Percentiles rank a stretch among this genome's conserved stretches.
These are phyloP conservation scores for Saccharomycopsis sp. DNA, from an alignment of 805 yeast genomes.

Conservation along the genomic window DNA sequence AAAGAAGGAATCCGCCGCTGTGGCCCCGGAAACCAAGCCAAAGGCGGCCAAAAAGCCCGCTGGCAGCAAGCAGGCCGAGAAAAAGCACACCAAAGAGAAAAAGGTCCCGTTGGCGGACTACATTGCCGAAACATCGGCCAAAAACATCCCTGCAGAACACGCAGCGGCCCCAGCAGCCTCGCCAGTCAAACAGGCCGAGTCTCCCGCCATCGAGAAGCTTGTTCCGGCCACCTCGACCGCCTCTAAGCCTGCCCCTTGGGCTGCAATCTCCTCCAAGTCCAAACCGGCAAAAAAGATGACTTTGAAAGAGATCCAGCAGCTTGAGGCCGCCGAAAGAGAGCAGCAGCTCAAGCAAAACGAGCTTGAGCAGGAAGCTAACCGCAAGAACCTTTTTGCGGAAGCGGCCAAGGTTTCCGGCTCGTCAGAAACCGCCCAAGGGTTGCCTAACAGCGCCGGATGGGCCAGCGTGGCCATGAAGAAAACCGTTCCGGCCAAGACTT, in stretches of 20 bases:
- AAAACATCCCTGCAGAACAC: background rate
- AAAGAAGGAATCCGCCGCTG: constrained; percentile 4
- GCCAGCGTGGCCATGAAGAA: constrained; percentile 26
- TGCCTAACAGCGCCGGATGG: constrained; percentile 35
- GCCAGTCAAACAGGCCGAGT: background rate
- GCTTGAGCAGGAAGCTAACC: constrained; percentile 21
- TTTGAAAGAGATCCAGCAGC: constrained; percentile 43
- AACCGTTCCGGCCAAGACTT: constrained; percentile 38
- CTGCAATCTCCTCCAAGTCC: constrained; percentile 24
- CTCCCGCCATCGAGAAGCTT: constrained; percentile 15
- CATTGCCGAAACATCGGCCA: background rate
- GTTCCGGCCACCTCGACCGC: constrained; percentile 13
- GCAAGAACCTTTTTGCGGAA: constrained; percentile 23
- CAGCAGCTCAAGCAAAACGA: constrained; percentile 34
- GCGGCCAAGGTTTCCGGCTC: constrained; percentile 21
- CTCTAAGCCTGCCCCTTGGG: constrained; percentile 48
- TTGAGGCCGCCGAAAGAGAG: constrained; percentile 40
- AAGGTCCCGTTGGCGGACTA: background rate
- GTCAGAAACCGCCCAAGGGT: constrained; percentile 24
- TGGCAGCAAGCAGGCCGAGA: background rate
- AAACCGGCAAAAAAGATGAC: constrained; percentile 36
- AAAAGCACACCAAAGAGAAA: background rate
- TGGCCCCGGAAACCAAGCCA: constrained; percentile 10
- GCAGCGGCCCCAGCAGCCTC: background rate
- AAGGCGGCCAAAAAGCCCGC: constrained; percentile 14